Percentiles rank a stretch among this genome's conserved stretches.
Evolutionary conservation across 257 asterid genomes (phyloP).

Genomic region (Forsythia suspensa): DNA sequence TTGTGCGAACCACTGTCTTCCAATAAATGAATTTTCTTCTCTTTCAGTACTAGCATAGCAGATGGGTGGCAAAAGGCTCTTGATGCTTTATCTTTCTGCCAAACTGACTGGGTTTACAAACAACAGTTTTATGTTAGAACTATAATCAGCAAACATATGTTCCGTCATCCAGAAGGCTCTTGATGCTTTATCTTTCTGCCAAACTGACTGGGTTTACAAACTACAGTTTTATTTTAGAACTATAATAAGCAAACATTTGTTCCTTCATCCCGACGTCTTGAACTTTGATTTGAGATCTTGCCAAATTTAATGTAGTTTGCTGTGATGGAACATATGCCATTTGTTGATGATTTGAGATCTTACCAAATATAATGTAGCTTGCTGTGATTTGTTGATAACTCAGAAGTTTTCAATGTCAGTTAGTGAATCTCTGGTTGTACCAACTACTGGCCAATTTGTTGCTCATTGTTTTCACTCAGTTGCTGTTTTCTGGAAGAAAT

Average conservation of each 20-base stretch:
- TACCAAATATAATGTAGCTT: not conserved
- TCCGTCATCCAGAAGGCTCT: not conserved
- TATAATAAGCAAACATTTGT: not conserved
- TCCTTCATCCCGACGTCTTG: not conserved
- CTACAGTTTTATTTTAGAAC: not conserved
- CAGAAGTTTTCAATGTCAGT: too few relatives aligned
- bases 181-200: not conserved
- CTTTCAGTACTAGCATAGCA: not conserved
- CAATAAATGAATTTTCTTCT: not conserved
- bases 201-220: not conserved
- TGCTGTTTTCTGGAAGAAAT: too few relatives aligned
- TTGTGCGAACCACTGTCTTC: not conserved
- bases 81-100: not conserved
- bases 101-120: not conserved
- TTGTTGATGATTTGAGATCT: not conserved
- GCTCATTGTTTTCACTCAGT: too few relatives aligned
- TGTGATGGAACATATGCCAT: not conserved
- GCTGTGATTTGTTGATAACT: too few relatives aligned
- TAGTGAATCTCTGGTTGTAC: too few relatives aligned
- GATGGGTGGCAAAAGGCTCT: not conserved
- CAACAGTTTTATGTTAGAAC: not conserved
- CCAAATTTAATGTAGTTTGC: not conserved
- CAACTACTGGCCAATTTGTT: too few relatives aligned
- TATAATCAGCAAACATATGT: not conserved
- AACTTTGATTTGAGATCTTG: not conserved